These are phyloP conservation scores for Scytalidium sp. DNA, from an alignment of 2,329 filamentous ascomycete genomes.

Conservation along the genomic window DNA sequence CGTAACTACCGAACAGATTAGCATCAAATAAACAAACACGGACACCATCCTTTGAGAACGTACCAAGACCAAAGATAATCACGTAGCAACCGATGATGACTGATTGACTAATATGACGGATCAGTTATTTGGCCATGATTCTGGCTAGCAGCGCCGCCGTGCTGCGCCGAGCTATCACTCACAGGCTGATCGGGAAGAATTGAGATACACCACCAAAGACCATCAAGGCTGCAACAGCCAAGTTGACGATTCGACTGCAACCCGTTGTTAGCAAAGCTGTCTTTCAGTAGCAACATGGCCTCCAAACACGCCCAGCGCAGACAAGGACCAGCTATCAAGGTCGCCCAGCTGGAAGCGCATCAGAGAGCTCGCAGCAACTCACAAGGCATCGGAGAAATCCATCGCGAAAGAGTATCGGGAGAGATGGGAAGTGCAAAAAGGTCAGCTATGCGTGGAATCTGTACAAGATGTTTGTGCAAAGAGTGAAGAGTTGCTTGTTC, in stretches of 20 bases:
- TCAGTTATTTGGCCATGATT: not conserved
- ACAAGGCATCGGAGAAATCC: slow-evolving; percentile 94
- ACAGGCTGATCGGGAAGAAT: slow-evolving; percentile 62
- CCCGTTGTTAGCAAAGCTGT: slow-evolving; percentile 26
- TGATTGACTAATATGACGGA: slow-evolving; percentile 49
- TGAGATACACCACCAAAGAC: slow-evolving; percentile 77
- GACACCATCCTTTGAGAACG: slow-evolving; percentile 32
- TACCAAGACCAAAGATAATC: slow-evolving; percentile 85
- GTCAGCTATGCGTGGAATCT: no score
- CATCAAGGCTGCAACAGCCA: slow-evolving; percentile 84
- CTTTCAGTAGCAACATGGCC: not conserved
- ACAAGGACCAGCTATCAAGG: not conserved
- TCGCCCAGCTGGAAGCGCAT: slow-evolving; percentile 12
- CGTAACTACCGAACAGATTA: slow-evolving; percentile 49
- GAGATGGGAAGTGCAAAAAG: not conserved
- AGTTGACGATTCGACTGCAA: slow-evolving; percentile 86
- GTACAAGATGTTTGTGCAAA: no score
- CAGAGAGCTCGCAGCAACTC: slow-evolving; percentile 37
- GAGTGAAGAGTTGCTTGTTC: no score
- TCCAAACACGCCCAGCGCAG: not conserved
- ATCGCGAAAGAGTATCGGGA: slow-evolving; percentile 45
- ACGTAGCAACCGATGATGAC: slow-evolving; percentile 84
- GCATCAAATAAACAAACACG: slow-evolving; percentile 39
- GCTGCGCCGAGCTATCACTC: slow-evolving; percentile 32
- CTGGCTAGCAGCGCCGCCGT: not conserved